A percentile compares a stretch with the other conserved stretches of the same genome.
These are phyloP conservation scores for Sporothrix protearum DNA, from an alignment of 2,329 filamentous ascomycete species.

Conservation along the genomic window DNA sequence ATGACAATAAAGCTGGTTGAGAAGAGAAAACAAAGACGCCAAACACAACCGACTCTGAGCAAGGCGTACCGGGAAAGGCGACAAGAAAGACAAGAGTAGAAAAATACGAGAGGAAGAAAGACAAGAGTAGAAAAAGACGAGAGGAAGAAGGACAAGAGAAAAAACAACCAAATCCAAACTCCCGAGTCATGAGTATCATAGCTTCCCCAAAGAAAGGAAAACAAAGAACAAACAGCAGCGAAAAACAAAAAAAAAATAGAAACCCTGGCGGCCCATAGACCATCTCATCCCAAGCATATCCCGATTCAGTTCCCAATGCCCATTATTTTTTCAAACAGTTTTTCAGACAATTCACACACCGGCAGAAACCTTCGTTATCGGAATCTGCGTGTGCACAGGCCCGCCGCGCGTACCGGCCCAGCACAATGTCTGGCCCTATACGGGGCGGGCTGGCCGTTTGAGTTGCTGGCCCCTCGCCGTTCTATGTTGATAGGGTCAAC, in stretches of 20 bases:
- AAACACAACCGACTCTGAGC: neutral
- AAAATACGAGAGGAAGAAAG: neutral
- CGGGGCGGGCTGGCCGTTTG: neutral
- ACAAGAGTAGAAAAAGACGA: neutral
- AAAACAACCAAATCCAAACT: conserved; percentile 15
- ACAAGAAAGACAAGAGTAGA: conserved; percentile 2
- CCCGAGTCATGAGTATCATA: conserved; percentile 21
- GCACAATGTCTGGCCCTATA: neutral
- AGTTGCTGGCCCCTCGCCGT: neutral
- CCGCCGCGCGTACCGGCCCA: neutral
- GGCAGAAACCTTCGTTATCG: neutral
- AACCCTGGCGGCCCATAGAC: neutral
- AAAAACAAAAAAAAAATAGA: neutral
- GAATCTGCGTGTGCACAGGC: neutral
- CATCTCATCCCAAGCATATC: neutral
- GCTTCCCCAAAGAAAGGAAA: neutral
- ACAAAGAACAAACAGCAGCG: neutral
- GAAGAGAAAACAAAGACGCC: neutral
- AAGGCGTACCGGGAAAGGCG: neutral
- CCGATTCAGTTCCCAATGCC: neutral
- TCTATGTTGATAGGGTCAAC: conserved; percentile 31
- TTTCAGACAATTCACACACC: neutral
- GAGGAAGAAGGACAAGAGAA: neutral
- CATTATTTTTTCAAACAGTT: neutral
- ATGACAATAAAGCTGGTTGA: neutral